phyloP scores from a whole-genome alignment of 2,329 filamentous ascomycete species.

The Paracoccidioides lutzii region DNA sequence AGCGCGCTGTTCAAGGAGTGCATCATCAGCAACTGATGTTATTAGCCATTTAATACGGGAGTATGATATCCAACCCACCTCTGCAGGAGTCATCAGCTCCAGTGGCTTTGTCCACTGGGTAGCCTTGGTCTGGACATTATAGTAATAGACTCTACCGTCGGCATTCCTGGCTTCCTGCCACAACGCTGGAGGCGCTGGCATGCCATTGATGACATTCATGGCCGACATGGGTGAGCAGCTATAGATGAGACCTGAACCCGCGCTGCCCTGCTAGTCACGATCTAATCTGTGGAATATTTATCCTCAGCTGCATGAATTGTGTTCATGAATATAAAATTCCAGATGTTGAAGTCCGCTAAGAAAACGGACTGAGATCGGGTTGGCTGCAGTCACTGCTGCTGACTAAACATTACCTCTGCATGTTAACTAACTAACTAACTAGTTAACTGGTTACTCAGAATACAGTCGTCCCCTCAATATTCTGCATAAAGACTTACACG shows the following conservation, averaged over 20 bases:
- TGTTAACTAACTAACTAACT: too few relatives aligned
- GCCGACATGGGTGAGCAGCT: not conserved
- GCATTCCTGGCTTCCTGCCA: conserved; percentile 75
- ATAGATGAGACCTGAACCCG: not conserved
- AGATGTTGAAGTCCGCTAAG: too few relatives aligned
- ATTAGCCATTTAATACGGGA: conserved; percentile 8
- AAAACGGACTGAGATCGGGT: too few relatives aligned
- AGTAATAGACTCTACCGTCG: conserved; percentile 83
- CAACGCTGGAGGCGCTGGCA: conserved; percentile 37
- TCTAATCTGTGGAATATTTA: too few relatives aligned
- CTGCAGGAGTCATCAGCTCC: conserved; percentile 70
- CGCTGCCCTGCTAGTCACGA: not conserved
- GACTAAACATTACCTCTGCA: too few relatives aligned
- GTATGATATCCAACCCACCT: conserved; percentile 42
- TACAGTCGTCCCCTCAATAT: too few relatives aligned
- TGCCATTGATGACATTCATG: conserved; percentile 45
- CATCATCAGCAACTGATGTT: conserved; percentile 4
- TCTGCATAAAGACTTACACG: too few relatives aligned
- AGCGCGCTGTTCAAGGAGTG: conserved; percentile 46
- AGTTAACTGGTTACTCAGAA: too few relatives aligned
- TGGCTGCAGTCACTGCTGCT: too few relatives aligned
- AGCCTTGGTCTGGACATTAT: conserved; percentile 69
- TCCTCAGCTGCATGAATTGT: too few relatives aligned
- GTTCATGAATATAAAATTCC: too few relatives aligned
- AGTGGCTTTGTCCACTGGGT: conserved; percentile 93